These are phyloP conservation scores for Coemansia sp. DNA, from an alignment of 192 early-diverging fungal species.

Conservation along the genomic window DNA sequence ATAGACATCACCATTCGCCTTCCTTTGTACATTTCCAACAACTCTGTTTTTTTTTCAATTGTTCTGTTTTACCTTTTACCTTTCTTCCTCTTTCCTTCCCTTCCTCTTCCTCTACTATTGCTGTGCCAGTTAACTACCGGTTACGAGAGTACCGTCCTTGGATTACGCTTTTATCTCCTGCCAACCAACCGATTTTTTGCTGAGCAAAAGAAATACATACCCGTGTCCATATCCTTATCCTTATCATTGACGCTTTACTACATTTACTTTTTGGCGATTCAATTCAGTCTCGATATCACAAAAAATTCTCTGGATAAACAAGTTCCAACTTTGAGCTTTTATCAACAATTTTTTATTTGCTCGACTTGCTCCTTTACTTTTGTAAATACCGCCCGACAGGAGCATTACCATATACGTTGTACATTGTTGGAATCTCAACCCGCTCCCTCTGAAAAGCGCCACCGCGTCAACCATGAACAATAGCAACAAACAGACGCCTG, in stretches of 20 bases:
- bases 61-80: not conserved
- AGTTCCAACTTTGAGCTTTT: not conserved
- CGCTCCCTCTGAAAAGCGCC: too few species aligned
- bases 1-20: not conserved
- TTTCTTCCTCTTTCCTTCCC: not conserved
- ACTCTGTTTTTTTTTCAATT: not conserved
- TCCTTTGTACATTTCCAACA: conserved; percentile 5
- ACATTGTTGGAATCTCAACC: too few species aligned
- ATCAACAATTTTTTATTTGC: not conserved
- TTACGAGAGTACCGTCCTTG: not conserved
- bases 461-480: not conserved
- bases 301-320: not conserved
- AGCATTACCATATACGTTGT: not conserved
- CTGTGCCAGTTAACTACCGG: not conserved
- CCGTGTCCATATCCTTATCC: not conserved
- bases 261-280: not conserved
- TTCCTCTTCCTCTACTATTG: not conserved
- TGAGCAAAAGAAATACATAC: not conserved
- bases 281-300: not conserved
- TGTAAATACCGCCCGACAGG: not conserved
- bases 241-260: not conserved
- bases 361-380: not conserved
- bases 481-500: conserved; percentile 5
- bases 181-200: not conserved
- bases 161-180: not conserved